Percentiles rank a stretch among this genome's conserved stretches.
phyloP scores from a whole-genome alignment of 805 yeast genomes.

The Lipomyces lipofer region DNA sequence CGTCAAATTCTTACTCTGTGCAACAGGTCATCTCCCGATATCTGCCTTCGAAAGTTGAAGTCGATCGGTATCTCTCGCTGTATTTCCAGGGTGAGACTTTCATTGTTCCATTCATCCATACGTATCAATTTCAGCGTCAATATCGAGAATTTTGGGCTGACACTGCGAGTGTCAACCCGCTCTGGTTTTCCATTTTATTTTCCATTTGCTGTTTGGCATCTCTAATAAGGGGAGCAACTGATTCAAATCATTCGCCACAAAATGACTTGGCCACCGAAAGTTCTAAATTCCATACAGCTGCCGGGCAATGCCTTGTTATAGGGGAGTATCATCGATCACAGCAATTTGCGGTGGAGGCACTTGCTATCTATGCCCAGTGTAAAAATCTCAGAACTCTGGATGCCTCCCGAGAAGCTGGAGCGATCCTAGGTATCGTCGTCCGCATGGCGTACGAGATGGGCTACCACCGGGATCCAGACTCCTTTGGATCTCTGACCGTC shows the following conservation, averaged over 20 bases:
- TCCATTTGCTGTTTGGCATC: background rate
- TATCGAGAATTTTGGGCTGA: background rate
- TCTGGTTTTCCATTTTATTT: background rate
- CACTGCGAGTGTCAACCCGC: background rate
- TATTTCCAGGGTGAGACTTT: background rate
- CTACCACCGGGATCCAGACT: background rate
- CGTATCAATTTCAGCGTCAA: background rate
- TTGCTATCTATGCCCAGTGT: background rate
- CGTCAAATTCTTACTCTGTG: background rate
- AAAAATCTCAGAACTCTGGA: background rate
- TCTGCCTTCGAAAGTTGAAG: background rate
- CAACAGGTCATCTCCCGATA: background rate
- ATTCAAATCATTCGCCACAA: background rate
- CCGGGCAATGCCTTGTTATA: background rate
- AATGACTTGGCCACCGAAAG: background rate
- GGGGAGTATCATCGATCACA: background rate
- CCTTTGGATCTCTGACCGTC: background rate
- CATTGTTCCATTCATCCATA: background rate
- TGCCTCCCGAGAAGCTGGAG: background rate
- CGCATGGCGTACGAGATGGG: background rate
- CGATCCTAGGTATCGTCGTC: background rate
- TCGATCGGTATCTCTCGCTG: background rate
- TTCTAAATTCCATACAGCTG: background rate
- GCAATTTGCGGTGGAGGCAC: background rate
- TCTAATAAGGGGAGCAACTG: background rate